Evolutionary conservation across 345 rosid species (phyloP).

Genomic region (Erysimum cheiranthoides): DNA sequence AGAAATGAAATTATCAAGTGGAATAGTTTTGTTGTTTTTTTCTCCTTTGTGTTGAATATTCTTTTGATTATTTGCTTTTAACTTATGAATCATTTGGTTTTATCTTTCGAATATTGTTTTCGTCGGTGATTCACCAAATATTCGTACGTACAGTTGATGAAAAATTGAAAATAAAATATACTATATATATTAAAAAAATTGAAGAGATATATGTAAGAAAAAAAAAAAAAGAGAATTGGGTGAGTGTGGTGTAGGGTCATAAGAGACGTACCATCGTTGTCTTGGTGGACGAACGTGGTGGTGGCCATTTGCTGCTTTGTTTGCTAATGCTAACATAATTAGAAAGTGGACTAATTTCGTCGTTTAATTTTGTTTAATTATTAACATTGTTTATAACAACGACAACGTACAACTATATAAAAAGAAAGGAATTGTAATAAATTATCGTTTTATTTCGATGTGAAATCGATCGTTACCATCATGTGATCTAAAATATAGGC

Average conservation of each 20-base stretch:
- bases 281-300: conserved; percentile 33
- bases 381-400: not conserved
- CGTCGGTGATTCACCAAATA: conserved; percentile 44
- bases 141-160: conserved; percentile 22
- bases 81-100: conserved; percentile 34
- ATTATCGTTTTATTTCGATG: conserved; percentile 12
- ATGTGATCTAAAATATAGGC: conserved; percentile 34
- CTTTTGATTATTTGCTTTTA: conserved; percentile 24
- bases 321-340: conserved; percentile 36
- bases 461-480: conserved; percentile 26
- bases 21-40: not conserved
- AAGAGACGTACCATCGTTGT: conserved; percentile 46
- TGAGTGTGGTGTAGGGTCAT: conserved; percentile 41
- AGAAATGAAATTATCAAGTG: not conserved
- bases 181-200: not conserved
- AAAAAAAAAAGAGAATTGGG: not conserved
- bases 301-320: conserved; percentile 40
- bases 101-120: conserved; percentile 19
- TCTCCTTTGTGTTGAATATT: conserved; percentile 5
- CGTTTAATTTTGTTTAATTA: not conserved
- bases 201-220: not conserved
- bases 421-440: not conserved
- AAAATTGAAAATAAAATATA: not conserved
- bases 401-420: not conserved
- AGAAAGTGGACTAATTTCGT: conserved; percentile 37